Evolutionary conservation across 2,329 filamentous ascomycete species (phyloP), one percentile per base, ranked within the genome.

Genomic region (Colletotrichum brevisporum): DNA sequence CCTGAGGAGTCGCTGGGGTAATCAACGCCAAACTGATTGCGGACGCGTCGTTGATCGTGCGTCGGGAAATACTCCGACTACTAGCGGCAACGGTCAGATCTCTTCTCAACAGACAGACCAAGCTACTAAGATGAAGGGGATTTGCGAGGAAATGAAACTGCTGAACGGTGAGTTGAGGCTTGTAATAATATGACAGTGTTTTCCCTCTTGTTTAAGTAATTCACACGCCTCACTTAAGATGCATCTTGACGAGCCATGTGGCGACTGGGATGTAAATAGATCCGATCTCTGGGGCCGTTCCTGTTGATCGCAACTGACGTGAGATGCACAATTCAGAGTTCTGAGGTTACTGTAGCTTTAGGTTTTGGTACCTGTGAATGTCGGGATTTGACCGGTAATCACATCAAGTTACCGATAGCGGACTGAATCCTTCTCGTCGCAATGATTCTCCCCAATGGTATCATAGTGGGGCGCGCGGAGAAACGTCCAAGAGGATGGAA

Each of bases 401-500:
- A 36, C 10, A 15, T 43, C 13, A 26, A 15, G 13, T n/a, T 4
- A 66, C 67, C 55, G 67, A 60, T 66, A 56, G 36, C 62, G 67
- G 61, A 59, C 60, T 8, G 27, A 27, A 8, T 51, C 43, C 13
- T 18, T 52, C 55, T 41, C 55, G 21, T 69, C 67, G 62, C 55
- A 69, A 66, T 61, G 55, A 5, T 16, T 56, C 45, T 52, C 55
- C 54, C 50, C 56, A 56, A 69, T 61, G 62, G 67, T 61, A 63
- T 60, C 67, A 69, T 69, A 55, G 67, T 61, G 67, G 67, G 67
- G 67, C 67, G 67, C 62, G 67, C 67, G 67, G 55, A 62, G 62
- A 56, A 66, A 18, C n/a, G 5, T 1, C 1, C 16, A 47, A 16
- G 18, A 51, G 16, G 9, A 36, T 10, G 31, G 31, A 26, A 60